Percentiles rank a stretch among this genome's conserved stretches.
Evolutionary conservation across 176 grass and related monocot species (phyloP).

Genomic region (Aegilops umbellulata): DNA sequence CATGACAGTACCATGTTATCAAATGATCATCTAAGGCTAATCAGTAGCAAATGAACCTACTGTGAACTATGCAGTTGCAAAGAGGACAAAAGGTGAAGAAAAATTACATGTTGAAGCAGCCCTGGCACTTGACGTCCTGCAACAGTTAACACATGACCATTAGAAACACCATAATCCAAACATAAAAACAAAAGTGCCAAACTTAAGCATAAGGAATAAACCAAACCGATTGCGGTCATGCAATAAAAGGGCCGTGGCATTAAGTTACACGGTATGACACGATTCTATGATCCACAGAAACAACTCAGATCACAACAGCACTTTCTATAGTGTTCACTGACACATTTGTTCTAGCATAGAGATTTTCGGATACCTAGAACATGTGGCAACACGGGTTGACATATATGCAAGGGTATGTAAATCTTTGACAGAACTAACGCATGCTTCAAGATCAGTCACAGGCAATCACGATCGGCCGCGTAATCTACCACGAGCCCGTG

Average conservation of each 20-base stretch:
- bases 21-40: not conserved
- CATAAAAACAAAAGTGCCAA: not conserved
- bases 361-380: not conserved
- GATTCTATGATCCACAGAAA: not conserved
- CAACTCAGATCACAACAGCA: not conserved
- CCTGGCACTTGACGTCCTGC: slow-evolving; percentile 82
- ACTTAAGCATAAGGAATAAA: not conserved
- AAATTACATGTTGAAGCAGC: slow-evolving; percentile 78
- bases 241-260: not conserved
- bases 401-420: not conserved
- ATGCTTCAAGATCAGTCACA: not conserved
- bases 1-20: not conserved
- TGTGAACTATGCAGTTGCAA: not conserved
- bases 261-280: not conserved
- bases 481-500: not conserved
- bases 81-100: not conserved
- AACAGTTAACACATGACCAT: not conserved
- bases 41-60: not conserved
- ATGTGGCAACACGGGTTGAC: not conserved
- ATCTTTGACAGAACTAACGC: not conserved
- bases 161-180: not conserved
- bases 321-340: not conserved
- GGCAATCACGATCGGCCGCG: not conserved
- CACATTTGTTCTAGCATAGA: not conserved
- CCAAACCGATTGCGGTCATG: not conserved